Conservation (phyloP, 805 yeast species). For the Wickerhamiella parazyma region DNA sequence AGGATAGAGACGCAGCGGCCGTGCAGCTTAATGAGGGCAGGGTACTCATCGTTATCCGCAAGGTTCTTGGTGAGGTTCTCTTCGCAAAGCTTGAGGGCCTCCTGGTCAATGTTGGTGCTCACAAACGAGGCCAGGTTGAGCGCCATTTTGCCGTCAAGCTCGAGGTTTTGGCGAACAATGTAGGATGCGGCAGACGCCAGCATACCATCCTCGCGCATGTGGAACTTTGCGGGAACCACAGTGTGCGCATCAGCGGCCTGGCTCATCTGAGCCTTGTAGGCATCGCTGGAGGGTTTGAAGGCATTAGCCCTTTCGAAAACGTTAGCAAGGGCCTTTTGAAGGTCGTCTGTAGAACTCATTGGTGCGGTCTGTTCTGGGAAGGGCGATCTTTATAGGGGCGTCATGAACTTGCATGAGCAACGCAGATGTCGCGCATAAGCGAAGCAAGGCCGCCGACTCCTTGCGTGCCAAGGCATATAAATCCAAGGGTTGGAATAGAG, state of each 20-base stretch:
- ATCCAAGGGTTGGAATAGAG: no score
- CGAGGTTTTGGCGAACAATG: slow-evolving; percentile 56
- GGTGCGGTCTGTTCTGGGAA: no score
- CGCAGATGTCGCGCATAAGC: not conserved
- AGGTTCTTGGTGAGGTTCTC: slow-evolving; percentile 76
- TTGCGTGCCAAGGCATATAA: no score
- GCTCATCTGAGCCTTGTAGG: not conserved
- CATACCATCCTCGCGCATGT: slow-evolving; percentile 45
- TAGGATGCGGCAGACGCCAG: slow-evolving; percentile 41
- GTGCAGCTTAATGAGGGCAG: slow-evolving; percentile 66
- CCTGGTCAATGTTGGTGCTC: slow-evolving; percentile 52
- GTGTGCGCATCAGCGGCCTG: not conserved
- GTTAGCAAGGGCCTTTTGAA: not conserved
- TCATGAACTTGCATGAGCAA: not conserved
- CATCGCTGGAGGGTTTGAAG: not conserved
- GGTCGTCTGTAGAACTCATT: not conserved
- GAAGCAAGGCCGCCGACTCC: not conserved
- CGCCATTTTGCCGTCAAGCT: slow-evolving; percentile 72
- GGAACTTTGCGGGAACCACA: slow-evolving; percentile 38
- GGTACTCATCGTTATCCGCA: slow-evolving; percentile 91
- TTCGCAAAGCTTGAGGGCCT: slow-evolving; percentile 38
- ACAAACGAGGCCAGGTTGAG: slow-evolving; percentile 84
- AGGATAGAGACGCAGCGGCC: slow-evolving; percentile 71
- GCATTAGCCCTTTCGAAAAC: not conserved
- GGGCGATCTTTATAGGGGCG: not conserved